phyloP scores from a whole-genome alignment of 805 yeast genomes.

The Hanseniaspora lindneri region DNA sequence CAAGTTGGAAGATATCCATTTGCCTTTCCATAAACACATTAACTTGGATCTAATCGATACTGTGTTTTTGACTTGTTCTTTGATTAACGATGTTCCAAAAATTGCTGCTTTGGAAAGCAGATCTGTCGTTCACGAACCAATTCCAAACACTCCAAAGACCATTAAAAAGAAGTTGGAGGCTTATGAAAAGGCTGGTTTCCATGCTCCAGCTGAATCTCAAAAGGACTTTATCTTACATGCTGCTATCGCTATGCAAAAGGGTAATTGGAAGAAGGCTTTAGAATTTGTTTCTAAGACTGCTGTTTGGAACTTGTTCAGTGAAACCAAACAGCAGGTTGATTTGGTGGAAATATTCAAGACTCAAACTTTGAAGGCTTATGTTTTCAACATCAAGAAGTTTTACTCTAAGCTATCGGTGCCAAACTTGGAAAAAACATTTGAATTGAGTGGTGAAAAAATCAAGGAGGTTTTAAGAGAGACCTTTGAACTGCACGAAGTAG shows the following conservation, averaged over 20 bases:
- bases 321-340: conserved; percentile 4
- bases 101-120: conserved; percentile 58
- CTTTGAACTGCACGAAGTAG: conserved; percentile 66
- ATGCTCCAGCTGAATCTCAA: conserved; percentile 95
- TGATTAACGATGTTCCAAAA: conserved; percentile 83
- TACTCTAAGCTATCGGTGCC: conserved; percentile 62
- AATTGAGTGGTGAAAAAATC: conserved; percentile 45
- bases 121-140: conserved; percentile 48
- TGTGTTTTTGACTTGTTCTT: conserved; percentile 78
- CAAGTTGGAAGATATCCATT: conserved; percentile 44
- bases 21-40: conserved; percentile 98
- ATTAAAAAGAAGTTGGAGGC: conserved; percentile 84
- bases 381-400: conserved; percentile 69
- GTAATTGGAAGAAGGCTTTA: conserved; percentile 76
- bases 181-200: conserved; percentile 86
- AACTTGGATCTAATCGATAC: conserved; percentile 90
- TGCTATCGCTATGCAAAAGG: conserved; percentile 73
- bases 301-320: conserved; percentile 42
- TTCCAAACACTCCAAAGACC: conserved; percentile 53
- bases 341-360: conserved; percentile 62
- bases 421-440: conserved; percentile 55
- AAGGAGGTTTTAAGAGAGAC: conserved; percentile 56
- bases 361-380: conserved; percentile 86
- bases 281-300: conserved; percentile 46
- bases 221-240: conserved; percentile 89